phyloP scores from a whole-genome alignment of 2,329 filamentous ascomycete species.

The Fusarium verticillioides region DNA sequence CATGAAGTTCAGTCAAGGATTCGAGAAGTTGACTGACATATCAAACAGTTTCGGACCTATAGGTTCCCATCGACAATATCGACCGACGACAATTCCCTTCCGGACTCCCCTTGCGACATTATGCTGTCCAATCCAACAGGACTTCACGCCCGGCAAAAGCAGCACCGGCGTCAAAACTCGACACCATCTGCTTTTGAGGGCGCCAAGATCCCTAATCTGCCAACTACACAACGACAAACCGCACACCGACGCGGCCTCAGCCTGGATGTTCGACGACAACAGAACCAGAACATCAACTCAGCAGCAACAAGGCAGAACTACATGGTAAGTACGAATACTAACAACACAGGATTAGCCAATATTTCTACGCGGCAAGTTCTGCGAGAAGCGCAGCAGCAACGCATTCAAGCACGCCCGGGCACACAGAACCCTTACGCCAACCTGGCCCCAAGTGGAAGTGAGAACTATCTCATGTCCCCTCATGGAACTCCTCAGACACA shows the following conservation, averaged over 20 bases:
- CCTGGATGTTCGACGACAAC: conserved; percentile 77
- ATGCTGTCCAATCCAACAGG: conserved; percentile 84
- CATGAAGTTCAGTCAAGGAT: background rate
- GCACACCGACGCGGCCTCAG: conserved; percentile 86
- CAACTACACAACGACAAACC: conserved; percentile 56
- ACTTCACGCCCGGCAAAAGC: conserved; percentile 69
- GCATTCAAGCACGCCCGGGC: conserved; percentile 80
- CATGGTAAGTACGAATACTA: conserved; percentile 65
- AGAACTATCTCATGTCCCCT: conserved; percentile 68
- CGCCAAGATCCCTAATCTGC: conserved; percentile 74
- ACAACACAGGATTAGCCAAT: conserved; percentile 65
- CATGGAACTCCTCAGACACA: conserved; percentile 65
- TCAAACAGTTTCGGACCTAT: conserved; percentile 56
- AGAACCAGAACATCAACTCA: conserved; percentile 44
- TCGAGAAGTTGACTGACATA: background rate
- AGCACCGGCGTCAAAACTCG: conserved; percentile 87
- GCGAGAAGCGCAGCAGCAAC: conserved; percentile 92
- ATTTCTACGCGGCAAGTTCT: conserved; percentile 76
- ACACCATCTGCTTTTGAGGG: conserved; percentile 83
- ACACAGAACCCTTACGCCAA: conserved; percentile 51
- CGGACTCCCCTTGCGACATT: conserved; percentile 75
- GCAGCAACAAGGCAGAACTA: conserved; percentile 47
- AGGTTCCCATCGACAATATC: conserved; percentile 63
- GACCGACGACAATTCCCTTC: conserved; percentile 66
- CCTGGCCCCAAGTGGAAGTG: conserved; percentile 54